phyloP scores from a whole-genome alignment of 1,139 yeast genomes.

The Zygosaccharomyces sapae region DNA sequence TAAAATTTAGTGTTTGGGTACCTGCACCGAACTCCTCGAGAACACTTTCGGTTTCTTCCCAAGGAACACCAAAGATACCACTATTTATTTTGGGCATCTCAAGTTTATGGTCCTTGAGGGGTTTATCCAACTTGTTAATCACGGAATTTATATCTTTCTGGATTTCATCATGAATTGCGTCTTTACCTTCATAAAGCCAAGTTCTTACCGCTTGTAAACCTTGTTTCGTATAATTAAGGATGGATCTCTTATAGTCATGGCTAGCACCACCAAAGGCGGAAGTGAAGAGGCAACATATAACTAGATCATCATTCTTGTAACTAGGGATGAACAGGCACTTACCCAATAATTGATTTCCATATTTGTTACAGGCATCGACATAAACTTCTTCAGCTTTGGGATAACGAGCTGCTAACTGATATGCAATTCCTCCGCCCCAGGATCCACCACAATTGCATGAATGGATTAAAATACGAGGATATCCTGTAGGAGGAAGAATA shows the following conservation, averaged over 20 bases:
- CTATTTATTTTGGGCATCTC: constrained; percentile 77
- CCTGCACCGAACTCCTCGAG: constrained; percentile 30
- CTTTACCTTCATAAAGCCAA: constrained; percentile 5
- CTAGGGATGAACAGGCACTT: constrained; percentile 29
- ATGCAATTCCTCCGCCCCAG: constrained; percentile 78
- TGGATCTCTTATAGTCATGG: constrained; percentile 19
- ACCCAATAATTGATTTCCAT: constrained; percentile 25
- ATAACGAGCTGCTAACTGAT: constrained; percentile 26
- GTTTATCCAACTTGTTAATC: constrained; percentile 7
- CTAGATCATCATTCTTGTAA: constrained; percentile 16
- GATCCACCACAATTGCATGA: constrained; percentile 75
- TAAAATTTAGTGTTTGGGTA: constrained; percentile 5
- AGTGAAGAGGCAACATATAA: constrained; percentile 31
- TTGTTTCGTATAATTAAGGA: constrained; percentile 20
- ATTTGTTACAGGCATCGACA: constrained; percentile 23
- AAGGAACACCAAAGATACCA: constrained; percentile 75
- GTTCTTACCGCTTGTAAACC: constrained; percentile 18
- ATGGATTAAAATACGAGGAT: constrained; percentile 41
- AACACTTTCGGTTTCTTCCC: constrained; percentile 60
- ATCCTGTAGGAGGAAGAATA: constrained; percentile 12
- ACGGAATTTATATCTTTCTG: constrained; percentile 7
- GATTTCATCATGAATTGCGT: constrained; percentile 7
- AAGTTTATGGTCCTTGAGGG: constrained; percentile 30
- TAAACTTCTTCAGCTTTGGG: constrained; percentile 31
- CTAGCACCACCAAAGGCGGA: constrained; percentile 26